Base-by-base conservation (phyloP, 129 eudicot species). In the Kitagawia praeruptora region DNA sequence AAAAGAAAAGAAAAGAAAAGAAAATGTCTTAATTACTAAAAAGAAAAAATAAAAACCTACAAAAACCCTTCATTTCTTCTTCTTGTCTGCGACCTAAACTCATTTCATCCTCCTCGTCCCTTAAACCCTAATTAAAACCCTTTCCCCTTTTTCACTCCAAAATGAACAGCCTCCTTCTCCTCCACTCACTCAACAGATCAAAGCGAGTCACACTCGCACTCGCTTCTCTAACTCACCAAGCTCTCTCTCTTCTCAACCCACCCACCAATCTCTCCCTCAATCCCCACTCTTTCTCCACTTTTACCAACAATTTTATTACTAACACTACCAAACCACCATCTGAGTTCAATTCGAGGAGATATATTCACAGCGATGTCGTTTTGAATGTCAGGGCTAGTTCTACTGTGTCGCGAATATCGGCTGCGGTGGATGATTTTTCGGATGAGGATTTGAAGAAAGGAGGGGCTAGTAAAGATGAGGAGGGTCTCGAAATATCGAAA, bases 401-500 rank as follows among this genome's bases (percentile, higher is more conserved):
- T 1, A 81, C 16, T 69, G 75, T 79, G 58, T 79, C 82, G 56
- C 79, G 83, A 78, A 84, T 84, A 18, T 83, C 92, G 2, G 88
- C 86, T 41, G 97, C 90, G 0, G 88, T 84, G 42, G 85, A 86
- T n/a, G 97, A 83, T 89, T 87, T 80, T 18, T 54, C 85, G 0
- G 89, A 85, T 46, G 90, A 88, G 2, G 88, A 85, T 11, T 77
- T 46, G 2, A 83, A 15, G n/a, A 75, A 37, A 25, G 61, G 61
- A 46, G 61, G 61, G 82, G 37, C 61, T 77, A 74, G 77, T 40
- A 70, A 47, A 76, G 75, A 75, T 81, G 91, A 88, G 46, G 90
- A 88, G 69, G 91, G 96, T 44, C 88, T 91, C n/a, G 97, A 88
- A 79, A 91, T 93, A 28, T 77, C 91, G 23, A 91, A 89, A 78